A percentile compares a stretch with the other conserved stretches of the same genome.
These are phyloP conservation scores for Eimeria tenella DNA, from an alignment of 169 alveolate species.

Conservation along the genomic window DNA sequence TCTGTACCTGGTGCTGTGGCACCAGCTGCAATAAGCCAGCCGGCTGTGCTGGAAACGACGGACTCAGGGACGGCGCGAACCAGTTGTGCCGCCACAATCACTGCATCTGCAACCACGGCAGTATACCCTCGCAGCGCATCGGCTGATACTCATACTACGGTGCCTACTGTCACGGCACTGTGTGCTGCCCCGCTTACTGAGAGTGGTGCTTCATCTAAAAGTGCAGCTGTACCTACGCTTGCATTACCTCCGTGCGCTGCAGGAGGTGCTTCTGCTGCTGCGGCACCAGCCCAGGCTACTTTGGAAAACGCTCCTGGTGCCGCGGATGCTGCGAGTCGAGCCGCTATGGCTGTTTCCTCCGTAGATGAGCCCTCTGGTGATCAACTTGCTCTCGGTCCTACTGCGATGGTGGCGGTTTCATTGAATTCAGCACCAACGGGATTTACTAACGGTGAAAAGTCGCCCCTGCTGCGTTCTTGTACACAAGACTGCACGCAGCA, in stretches of 20 bases:
- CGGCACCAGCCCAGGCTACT: not conserved
- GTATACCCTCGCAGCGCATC: not conserved
- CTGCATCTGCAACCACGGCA: not conserved
- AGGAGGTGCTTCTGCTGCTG: not conserved
- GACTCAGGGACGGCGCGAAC: no score
- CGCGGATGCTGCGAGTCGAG: not conserved
- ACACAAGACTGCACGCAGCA: slow-evolving; percentile 31
- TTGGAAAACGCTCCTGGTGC: not conserved
- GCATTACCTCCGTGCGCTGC: not conserved
- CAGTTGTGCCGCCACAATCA: not conserved
- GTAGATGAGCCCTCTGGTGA: not conserved
- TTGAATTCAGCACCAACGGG: not conserved
- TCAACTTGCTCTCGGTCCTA: no score
- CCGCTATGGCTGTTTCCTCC: not conserved
- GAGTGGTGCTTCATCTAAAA: not conserved
- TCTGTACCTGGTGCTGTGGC: not conserved
- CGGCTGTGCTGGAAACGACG: no score
- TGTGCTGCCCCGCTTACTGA: not conserved
- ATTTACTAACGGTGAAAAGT: not conserved
- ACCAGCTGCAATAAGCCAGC: no score
- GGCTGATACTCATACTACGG: not conserved
- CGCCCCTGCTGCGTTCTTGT: not conserved
- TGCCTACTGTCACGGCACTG: not conserved
- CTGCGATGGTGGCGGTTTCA: not conserved
- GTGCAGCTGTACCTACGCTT: not conserved